Evolutionary conservation across 2,329 filamentous ascomycete species (phyloP).

Genomic region (Pseudocercospora macadamiae): DNA sequence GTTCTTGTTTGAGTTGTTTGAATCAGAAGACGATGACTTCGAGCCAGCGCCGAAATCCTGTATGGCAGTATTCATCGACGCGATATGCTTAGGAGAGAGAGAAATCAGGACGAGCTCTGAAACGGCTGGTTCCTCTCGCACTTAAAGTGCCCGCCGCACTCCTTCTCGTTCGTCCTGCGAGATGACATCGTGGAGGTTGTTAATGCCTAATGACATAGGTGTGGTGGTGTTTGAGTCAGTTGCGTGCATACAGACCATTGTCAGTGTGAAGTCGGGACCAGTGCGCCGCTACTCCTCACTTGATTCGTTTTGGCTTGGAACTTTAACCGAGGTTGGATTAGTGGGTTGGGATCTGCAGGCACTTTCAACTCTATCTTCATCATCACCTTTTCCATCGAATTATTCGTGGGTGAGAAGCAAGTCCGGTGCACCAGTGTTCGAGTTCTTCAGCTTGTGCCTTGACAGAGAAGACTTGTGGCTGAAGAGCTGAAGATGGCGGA

Average conservation of each 20-base stretch:
- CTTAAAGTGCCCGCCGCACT: background rate
- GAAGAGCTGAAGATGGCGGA: constrained; percentile 19
- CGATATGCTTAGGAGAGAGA: background rate
- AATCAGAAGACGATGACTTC: background rate
- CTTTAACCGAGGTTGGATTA: background rate
- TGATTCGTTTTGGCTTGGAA: background rate
- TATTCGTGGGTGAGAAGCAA: background rate
- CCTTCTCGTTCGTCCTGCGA: background rate
- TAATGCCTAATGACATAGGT: constrained; percentile 7
- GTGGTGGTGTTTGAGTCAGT: constrained; percentile 6
- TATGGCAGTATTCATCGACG: constrained; percentile 7
- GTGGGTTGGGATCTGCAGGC: background rate
- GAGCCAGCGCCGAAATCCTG: constrained; percentile 5
- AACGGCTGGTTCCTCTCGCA: background rate
- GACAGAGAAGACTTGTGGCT: no score
- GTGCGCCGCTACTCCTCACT: background rate
- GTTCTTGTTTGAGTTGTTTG: background rate
- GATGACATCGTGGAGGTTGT: constrained; percentile 5
- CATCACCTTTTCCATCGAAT: background rate
- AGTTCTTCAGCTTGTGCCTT: no score
- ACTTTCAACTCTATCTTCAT: background rate
- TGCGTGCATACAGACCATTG: background rate
- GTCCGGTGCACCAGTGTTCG: no score
- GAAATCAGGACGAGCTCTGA: background rate
- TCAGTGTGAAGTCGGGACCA: background rate